Evolutionary conservation across 2,329 filamentous ascomycete species (phyloP), one percentile per base, ranked within the genome.

Genomic region (Venturiaceae sp.): DNA sequence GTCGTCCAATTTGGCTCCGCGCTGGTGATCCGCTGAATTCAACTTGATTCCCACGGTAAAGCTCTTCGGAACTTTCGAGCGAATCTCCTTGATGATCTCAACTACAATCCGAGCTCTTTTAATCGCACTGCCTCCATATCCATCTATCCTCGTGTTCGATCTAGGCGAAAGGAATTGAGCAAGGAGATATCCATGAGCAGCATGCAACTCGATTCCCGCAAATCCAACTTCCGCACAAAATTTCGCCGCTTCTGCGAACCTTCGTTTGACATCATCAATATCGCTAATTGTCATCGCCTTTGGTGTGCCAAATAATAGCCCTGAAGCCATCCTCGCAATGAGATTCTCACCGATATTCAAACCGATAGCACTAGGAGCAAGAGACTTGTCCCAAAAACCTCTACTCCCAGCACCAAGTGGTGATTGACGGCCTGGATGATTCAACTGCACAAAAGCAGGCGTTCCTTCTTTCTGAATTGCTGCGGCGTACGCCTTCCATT

Each of bases 101-200:
- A 84, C 66, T 1, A 75, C 76, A 63, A 87, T 85, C 3, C 73
- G 75, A 60, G 75, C 79, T n/a, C 78, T 71, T 60, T 79, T 78
- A 64, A 79, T 73, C 1, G 78, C 69, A 3, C 70, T 75, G 5
- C 79, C 79, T 9, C 79, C 79, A 62, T 78, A 82, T 11, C 68
- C 67, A 63, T 82, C 78, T 0, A 72, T 77, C 28, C 79, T 70
- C 62, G 70, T 71, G 66, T 82, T 82, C 61, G 74, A 70, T 32
- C 32, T 54, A 13, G 30, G 28, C 52, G 52, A 54, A 23, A 54
- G 26, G 30, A 54, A 54, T n/a, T 54, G 52, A 23, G 52, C 52
- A 23, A 54, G 21, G 3, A 82, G 69, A 58, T 81, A 81, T 9
- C 60, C 59, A 46, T 60, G 52, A 11, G 66, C 71, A 33, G 30